phyloP scores from a whole-genome alignment of 83 land plant genomes.

The Picea engelmannii region DNA sequence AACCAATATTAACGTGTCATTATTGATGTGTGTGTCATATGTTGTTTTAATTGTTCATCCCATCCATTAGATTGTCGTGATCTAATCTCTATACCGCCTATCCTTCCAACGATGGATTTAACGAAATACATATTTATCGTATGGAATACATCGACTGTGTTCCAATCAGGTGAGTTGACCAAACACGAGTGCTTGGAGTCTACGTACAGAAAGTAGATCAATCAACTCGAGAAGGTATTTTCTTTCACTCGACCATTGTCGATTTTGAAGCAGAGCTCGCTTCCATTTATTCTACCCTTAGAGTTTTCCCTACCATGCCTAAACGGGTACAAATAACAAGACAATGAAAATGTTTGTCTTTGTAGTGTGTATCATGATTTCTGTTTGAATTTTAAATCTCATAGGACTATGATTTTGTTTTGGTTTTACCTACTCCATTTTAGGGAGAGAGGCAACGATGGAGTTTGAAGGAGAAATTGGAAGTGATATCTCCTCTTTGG shows the following conservation, averaged over 20 bases:
- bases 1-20: too few species aligned
- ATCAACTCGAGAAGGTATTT: constrained; percentile 56
- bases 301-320: too few species aligned
- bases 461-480: constrained; percentile 56
- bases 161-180: too few species aligned
- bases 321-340: background rate
- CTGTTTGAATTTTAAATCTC: background rate
- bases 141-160: too few species aligned
- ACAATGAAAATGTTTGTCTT: background rate
- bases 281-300: too few species aligned
- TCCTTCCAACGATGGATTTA: too few species aligned
- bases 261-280: constrained; percentile 74
- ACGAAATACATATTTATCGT: too few species aligned
- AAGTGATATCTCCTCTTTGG: constrained; percentile 36
- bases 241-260: constrained; percentile 63
- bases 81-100: too few species aligned
- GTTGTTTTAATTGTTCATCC: too few species aligned
- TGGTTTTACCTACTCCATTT: background rate
- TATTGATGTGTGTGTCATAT: too few species aligned
- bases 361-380: background rate
- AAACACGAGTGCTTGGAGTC: constrained; percentile 74
- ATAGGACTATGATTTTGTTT: background rate
- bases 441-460: constrained; percentile 40
- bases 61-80: too few species aligned
- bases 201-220: constrained; percentile 75